These are phyloP conservation scores for Boletus sp. DNA, from an alignment of 768 basidiomycete genomes.

Conservation along the genomic window DNA sequence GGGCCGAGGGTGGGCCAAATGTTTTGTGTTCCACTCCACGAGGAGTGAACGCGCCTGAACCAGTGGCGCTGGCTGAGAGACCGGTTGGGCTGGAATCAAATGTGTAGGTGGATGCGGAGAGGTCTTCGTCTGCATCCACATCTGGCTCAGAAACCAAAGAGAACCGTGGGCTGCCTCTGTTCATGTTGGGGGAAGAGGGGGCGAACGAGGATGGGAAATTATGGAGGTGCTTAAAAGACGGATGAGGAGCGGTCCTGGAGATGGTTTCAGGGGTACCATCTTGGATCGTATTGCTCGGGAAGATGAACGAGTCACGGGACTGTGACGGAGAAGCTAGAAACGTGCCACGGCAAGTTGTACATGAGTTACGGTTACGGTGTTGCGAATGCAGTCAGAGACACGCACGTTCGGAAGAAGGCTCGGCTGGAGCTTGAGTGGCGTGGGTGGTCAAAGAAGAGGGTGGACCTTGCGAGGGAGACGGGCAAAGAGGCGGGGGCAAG, in stretches of 20 bases:
- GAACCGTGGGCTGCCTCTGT: conserved; percentile 24
- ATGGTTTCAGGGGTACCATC: conserved; percentile 28
- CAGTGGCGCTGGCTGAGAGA: conserved; percentile 2
- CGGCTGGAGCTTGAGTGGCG: conserved; percentile 19
- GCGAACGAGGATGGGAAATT: conserved; percentile 25
- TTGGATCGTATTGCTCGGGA: conserved; percentile 30
- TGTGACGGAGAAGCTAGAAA: conserved; percentile 24
- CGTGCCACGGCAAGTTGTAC: conserved; percentile 15
- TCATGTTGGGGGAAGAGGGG: conserved; percentile 19
- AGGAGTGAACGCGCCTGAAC: conserved; percentile 20
- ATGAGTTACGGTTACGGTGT: conserved; percentile 11
- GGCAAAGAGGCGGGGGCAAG: conserved; percentile 2
- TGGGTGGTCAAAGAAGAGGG: conserved; percentile 5
- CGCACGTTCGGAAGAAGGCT: conserved; percentile 27
- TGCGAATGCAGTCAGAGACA: conserved; percentile 5
- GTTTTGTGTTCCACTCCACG: conserved; percentile 22
- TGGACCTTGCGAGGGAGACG: neutral
- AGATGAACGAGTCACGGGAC: conserved; percentile 40
- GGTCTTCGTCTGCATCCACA: conserved; percentile 27
- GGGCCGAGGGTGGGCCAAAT: conserved; percentile 30
- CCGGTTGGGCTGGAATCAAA: conserved; percentile 19
- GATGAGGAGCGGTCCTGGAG: conserved; percentile 6
- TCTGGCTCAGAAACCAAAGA: conserved; percentile 23
- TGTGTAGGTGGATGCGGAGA: conserved; percentile 31
- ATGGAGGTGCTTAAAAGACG: conserved; percentile 17